A percentile compares a stretch with the other conserved stretches of the same genome.
Conservation (phyloP, 1,284 basidiomycete genomes). For the Irpex lacteus region DNA sequence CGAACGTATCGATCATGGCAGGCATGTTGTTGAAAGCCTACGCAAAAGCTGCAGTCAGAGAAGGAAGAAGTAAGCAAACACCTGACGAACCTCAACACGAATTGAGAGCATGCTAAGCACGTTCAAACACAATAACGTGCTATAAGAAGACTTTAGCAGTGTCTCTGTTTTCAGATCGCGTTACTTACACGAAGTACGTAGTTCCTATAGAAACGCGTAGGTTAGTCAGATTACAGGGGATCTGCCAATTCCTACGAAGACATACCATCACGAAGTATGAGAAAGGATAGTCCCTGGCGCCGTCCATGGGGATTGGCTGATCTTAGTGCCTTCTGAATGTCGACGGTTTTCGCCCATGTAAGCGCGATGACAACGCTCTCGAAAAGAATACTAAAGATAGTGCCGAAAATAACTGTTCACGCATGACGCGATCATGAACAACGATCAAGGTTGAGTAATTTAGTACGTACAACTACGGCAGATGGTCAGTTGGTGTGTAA, state of each 20-base stretch:
- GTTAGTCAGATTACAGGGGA: not conserved
- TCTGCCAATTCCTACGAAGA: not conserved
- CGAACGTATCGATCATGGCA: too few species aligned
- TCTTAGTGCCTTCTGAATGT: not conserved
- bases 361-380: constrained; percentile 9
- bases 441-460: not conserved
- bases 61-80: too few species aligned
- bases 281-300: not conserved
- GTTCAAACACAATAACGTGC: not conserved
- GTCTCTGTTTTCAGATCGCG: not conserved
- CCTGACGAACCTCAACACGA: not conserved
- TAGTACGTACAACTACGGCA: not conserved
- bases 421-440: not conserved
- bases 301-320: not conserved
- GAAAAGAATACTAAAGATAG: constrained; percentile 8
- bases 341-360: constrained; percentile 11
- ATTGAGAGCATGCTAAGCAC: not conserved
- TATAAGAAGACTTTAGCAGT: not conserved
- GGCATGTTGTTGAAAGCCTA: not conserved
- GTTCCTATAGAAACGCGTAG: not conserved
- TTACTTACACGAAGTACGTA: not conserved
- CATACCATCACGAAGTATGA: not conserved
- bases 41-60: not conserved
- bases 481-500: not conserved
- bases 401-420: constrained; percentile 8